These are phyloP conservation scores for Monosporozyma servazzii DNA, from an alignment of 805 yeast species.

Conservation along the genomic window DNA sequence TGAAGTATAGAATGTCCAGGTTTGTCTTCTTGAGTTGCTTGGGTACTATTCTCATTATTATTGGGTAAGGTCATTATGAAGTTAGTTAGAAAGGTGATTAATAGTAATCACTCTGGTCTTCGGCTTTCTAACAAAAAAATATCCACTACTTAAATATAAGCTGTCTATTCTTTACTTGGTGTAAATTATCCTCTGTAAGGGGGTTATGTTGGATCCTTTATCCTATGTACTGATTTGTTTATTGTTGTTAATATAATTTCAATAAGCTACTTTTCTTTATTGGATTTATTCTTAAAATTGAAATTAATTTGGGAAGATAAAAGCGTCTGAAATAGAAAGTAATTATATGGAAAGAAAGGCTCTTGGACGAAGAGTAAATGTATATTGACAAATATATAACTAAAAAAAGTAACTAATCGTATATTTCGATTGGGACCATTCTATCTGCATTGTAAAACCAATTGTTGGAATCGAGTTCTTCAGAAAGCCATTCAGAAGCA, in stretches of 20 bases:
- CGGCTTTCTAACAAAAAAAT: too few species aligned
- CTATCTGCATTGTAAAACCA: slow-evolving; percentile 95
- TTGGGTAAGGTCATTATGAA: background rate
- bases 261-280: background rate
- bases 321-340: background rate
- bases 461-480: slow-evolving; percentile 82
- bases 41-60: background rate
- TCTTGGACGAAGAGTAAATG: background rate
- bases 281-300: background rate
- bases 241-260: background rate
- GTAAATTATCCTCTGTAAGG: background rate
- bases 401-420: slow-evolving; percentile 39
- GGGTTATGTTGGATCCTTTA: background rate
- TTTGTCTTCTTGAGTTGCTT: background rate
- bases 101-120: background rate
- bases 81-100: background rate
- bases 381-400: background rate
- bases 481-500: slow-evolving; percentile 83
- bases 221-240: background rate
- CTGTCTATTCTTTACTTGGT: too few species aligned
- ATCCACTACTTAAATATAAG: background rate
- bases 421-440: slow-evolving; percentile 90
- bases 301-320: background rate
- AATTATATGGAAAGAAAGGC: background rate
- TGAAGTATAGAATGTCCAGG: slow-evolving; percentile 33